Conservation (phyloP, 2,329 filamentous ascomycete species). For the Arthroderma sp. region DNA sequence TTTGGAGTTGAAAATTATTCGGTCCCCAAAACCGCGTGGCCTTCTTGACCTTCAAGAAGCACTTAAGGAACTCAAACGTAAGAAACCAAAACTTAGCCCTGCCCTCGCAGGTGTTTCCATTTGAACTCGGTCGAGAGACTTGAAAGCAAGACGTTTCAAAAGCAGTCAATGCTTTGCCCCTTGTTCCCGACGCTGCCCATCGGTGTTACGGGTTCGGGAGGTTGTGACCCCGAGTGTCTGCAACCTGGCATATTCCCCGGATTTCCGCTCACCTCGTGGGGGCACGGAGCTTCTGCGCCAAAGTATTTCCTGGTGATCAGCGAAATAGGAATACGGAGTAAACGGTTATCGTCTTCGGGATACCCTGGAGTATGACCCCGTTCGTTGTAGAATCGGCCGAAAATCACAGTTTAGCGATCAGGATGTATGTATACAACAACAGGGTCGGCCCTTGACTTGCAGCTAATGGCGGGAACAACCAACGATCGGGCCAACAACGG, state of each 20-base stretch:
- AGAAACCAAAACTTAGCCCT: neutral
- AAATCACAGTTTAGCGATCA: neutral
- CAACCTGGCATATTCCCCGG: constrained; percentile 1
- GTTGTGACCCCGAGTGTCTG: neutral
- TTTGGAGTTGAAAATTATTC: neutral
- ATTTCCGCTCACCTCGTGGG: neutral
- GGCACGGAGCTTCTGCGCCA: neutral
- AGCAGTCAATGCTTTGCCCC: neutral
- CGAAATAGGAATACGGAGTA: neutral
- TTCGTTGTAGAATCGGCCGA: neutral
- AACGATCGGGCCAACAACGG: neutral
- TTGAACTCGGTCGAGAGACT: constrained; percentile 1
- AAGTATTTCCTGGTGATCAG: neutral
- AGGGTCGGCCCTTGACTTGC: neutral
- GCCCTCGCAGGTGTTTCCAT: neutral
- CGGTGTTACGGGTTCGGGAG: neutral
- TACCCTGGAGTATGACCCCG: neutral
- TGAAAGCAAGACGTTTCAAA: neutral
- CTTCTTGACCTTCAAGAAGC: neutral
- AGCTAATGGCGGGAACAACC: neutral
- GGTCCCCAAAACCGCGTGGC: neutral
- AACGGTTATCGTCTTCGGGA: neutral
- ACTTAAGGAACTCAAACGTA: neutral
- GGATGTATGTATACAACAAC: neutral
- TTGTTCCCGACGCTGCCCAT: neutral